phyloP scores from a whole-genome alignment of 371 early-diverging fungal species.

The Actinomortierella wolfii region DNA sequence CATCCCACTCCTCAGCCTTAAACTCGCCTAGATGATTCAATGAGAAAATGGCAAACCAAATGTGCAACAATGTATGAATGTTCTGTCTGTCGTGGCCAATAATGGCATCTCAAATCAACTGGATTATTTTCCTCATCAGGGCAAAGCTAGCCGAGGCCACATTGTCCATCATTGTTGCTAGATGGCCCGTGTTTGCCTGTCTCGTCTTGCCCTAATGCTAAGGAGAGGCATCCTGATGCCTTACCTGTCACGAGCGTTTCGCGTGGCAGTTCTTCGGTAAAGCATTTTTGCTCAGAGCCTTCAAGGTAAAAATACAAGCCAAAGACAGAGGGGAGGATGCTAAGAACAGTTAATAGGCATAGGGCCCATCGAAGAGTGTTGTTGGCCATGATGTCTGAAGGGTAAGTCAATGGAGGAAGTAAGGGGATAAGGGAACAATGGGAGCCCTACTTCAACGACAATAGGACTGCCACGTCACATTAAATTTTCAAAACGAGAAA shows the following conservation, averaged over 20 bases:
- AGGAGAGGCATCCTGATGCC: neutral
- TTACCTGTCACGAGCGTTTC: slow-evolving; percentile 86
- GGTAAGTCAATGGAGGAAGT: too few relatives aligned
- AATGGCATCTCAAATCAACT: slow-evolving; percentile 1
- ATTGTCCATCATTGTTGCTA: slow-evolving; percentile 82
- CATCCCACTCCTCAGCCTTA: slow-evolving; percentile 80
- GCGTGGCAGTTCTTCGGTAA: slow-evolving; percentile 92
- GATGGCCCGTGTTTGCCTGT: too few relatives aligned
- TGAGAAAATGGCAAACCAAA: neutral
- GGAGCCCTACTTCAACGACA: too few relatives aligned
- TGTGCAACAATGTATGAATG: neutral
- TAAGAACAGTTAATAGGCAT: slow-evolving; percentile 36
- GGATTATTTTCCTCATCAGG: slow-evolving; percentile 37
- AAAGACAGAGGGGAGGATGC: slow-evolving; percentile 45
- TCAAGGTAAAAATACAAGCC: slow-evolving; percentile 90
- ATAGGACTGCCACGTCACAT: too few relatives aligned
- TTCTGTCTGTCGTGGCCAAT: neutral
- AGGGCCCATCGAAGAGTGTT: slow-evolving; percentile 39
- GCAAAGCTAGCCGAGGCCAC: slow-evolving; percentile 87
- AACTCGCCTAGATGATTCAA: slow-evolving; percentile 63
- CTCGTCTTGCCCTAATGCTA: too few relatives aligned
- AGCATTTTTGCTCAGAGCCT: slow-evolving; percentile 88
- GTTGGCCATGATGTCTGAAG: slow-evolving; percentile 27
- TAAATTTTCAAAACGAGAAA: too few relatives aligned
- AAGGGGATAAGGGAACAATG: too few relatives aligned